Percentiles rank a stretch among this genome's conserved stretches.
Evolutionary conservation across 2,329 filamentous ascomycete genomes (phyloP).

Genomic region (Ascochyta lentis): DNA sequence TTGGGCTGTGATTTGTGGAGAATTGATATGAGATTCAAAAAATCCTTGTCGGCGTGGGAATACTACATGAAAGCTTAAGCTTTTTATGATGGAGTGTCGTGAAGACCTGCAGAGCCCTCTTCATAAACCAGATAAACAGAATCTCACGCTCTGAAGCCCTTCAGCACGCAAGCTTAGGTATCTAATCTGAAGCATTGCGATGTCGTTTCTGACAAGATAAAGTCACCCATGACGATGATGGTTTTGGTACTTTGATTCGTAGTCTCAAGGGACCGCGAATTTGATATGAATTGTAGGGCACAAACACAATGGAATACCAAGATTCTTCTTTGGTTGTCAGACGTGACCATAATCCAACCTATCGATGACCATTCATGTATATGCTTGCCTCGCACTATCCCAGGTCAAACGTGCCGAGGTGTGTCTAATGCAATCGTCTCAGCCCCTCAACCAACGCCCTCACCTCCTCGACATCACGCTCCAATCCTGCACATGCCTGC

Average conservation of each 20-base stretch:
- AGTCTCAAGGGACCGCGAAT: too few relatives aligned
- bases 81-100: too few relatives aligned
- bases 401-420: too few relatives aligned
- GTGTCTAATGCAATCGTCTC: conserved; percentile 54
- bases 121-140: too few relatives aligned
- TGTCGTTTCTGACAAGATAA: too few relatives aligned
- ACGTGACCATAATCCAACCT: not conserved
- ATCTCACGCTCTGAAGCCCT: too few relatives aligned
- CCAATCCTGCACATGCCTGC: conserved; percentile 59
- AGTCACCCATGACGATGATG: too few relatives aligned
- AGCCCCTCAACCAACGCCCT: conserved; percentile 67
- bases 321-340: not conserved
- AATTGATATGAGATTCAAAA: not conserved
- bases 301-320: not conserved
- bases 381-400: not conserved
- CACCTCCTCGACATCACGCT: conserved; percentile 63
- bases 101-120: too few relatives aligned
- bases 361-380: not conserved
- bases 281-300: not conserved
- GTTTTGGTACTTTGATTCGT: too few relatives aligned
- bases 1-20: not conserved
- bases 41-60: not conserved
- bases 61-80: not conserved
- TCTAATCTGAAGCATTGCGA: too few relatives aligned
- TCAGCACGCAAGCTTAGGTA: too few relatives aligned